Conservation (phyloP, 257 asterid species). For the Solanum neorickii region DNA sequence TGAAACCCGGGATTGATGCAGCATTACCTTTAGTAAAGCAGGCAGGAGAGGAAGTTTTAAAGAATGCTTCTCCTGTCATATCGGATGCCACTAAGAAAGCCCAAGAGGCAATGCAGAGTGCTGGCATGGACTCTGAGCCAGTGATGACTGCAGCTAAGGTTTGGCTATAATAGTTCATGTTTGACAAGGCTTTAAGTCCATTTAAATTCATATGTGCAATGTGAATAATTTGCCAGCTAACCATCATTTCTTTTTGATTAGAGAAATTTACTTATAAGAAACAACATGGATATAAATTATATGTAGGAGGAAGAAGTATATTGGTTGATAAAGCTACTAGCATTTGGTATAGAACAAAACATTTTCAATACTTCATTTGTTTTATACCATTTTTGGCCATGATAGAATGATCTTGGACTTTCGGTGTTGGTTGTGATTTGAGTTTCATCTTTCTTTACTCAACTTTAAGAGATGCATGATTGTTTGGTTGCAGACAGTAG, state of each 20-base stretch:
- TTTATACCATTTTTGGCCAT: background rate
- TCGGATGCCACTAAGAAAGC: conserved; percentile 88
- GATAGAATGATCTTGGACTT: background rate
- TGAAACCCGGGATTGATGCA: conserved; percentile 66
- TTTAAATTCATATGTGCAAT: background rate
- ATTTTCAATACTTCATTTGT: background rate
- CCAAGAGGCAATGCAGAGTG: conserved; percentile 75
- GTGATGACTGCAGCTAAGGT: conserved; percentile 77
- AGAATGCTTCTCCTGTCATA: conserved; percentile 69
- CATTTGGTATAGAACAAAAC: background rate
- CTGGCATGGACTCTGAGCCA: conserved; percentile 79
- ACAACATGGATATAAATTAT: background rate
- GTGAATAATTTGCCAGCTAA: background rate
- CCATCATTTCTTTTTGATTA: background rate
- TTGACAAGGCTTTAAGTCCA: background rate
- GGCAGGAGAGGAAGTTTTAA: conserved; percentile 66
- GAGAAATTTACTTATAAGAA: background rate
- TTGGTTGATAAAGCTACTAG: background rate
- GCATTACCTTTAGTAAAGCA: conserved; percentile 64
- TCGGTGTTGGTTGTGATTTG: background rate
- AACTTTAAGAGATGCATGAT: background rate
- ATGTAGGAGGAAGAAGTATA: background rate
- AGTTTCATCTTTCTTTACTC: background rate
- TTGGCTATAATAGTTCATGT: background rate
- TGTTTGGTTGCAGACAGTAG: conserved; percentile 51